Conservation (phyloP, 371 early-diverging fungal genomes). For the Blastocladiella emersonii region DNA sequence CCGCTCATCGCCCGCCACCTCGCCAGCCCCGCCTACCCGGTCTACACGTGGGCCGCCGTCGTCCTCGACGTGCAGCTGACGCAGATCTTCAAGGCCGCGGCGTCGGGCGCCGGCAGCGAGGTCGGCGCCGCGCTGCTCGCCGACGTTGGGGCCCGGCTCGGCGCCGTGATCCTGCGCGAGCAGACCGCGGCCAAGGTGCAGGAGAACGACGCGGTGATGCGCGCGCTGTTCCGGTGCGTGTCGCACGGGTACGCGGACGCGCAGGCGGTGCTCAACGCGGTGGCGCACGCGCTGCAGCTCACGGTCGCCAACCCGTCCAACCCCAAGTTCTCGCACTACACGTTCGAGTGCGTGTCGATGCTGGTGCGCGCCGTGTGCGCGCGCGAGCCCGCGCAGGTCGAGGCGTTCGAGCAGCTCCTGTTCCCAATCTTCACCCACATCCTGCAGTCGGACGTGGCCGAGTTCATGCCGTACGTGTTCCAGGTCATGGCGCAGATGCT, state of each 20-base stretch:
- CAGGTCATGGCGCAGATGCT: slow-evolving; percentile 82
- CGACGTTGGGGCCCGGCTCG: slow-evolving; percentile 44
- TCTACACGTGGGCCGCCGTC: slow-evolving; percentile 84
- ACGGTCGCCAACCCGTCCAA: slow-evolving; percentile 92
- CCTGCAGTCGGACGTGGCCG: slow-evolving; percentile 44
- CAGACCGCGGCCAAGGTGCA: slow-evolving; percentile 71
- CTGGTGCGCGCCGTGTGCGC: slow-evolving; percentile 49
- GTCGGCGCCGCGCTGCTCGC: background rate
- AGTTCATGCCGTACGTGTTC: slow-evolving; percentile 92
- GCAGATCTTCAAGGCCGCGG: slow-evolving; percentile 44
- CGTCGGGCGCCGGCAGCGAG: slow-evolving; percentile 33
- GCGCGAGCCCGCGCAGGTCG: slow-evolving; percentile 40
- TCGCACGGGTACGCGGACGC: slow-evolving; percentile 26
- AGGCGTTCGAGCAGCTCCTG: slow-evolving; percentile 58
- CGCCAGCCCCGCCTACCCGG: slow-evolving; percentile 59
- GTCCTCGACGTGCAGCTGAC: slow-evolving; percentile 44
- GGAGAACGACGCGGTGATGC: slow-evolving; percentile 90
- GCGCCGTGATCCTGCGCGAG: slow-evolving; percentile 44
- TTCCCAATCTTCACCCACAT: slow-evolving; percentile 46
- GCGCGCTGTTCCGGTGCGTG: slow-evolving; percentile 11
- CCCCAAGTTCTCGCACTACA: slow-evolving; percentile 90
- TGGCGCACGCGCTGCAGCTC: slow-evolving; percentile 58
- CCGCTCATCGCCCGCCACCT: slow-evolving; percentile 72
- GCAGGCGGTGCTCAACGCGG: slow-evolving; percentile 47
- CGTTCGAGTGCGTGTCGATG: slow-evolving; percentile 84